phyloP scores from a whole-genome alignment of 2,329 filamentous ascomycete species.

The Nigrograna mackinnonii region DNA sequence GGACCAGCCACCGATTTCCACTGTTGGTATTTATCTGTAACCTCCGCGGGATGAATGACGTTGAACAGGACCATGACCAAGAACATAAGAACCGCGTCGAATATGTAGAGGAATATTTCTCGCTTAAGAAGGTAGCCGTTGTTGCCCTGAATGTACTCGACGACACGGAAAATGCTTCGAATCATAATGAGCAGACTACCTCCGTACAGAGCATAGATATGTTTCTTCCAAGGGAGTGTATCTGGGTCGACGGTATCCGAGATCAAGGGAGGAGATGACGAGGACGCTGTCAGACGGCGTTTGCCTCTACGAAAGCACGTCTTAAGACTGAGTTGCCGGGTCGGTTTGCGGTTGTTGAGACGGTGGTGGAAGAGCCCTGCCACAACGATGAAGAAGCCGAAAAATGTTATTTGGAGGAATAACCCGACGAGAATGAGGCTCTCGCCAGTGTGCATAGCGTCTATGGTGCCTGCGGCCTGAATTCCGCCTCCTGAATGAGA shows the following conservation, averaged over 20 bases:
- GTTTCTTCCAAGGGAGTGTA: constrained; percentile 29
- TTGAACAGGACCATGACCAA: constrained; percentile 47
- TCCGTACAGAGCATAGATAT: constrained; percentile 48
- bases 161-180: constrained; percentile 52
- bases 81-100: constrained; percentile 50
- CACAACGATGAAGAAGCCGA: constrained; percentile 48
- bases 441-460: constrained; percentile 6
- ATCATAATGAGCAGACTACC: constrained; percentile 52
- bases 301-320: neutral
- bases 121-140: constrained; percentile 47
- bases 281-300: neutral
- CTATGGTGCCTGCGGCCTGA: neutral
- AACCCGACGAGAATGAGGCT: constrained; percentile 26
- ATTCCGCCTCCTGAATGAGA: constrained; percentile 3
- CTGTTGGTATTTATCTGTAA: constrained; percentile 8
- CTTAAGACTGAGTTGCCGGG: neutral
- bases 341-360: constrained; percentile 1
- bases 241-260: constrained; percentile 2
- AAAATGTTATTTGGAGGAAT: constrained; percentile 50
- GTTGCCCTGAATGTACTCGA: constrained; percentile 52
- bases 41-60: constrained; percentile 37
- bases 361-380: constrained; percentile 12
- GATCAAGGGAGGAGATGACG: neutral
- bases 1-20: too few species aligned
- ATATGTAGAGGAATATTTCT: constrained; percentile 50